Percentiles rank a stretch among this genome's conserved stretches.
Evolutionary conservation across 495 filamentous ascomycete genomes (phyloP).

Genomic region (Glarea lozoyensis): DNA sequence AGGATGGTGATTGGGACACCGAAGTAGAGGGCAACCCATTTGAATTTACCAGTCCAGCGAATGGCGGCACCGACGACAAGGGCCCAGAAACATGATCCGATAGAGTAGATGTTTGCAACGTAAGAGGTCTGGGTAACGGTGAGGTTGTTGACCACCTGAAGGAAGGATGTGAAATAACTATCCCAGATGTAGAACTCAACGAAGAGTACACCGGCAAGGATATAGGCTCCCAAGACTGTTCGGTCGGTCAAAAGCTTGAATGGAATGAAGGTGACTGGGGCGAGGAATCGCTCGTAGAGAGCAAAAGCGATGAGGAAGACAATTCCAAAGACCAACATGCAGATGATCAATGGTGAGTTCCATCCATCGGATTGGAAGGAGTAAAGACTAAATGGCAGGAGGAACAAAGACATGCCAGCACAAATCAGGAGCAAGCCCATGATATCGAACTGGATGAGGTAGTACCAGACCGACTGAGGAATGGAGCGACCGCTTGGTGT

Average conservation of each 20-base stretch:
- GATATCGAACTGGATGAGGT: slow-evolving; percentile 54
- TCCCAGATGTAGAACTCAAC: slow-evolving; percentile 48
- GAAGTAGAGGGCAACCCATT: slow-evolving; percentile 46
- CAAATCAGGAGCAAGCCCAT: slow-evolving; percentile 50
- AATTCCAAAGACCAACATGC: slow-evolving; percentile 48
- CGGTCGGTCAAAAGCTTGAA: slow-evolving; percentile 53
- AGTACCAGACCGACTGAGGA: slow-evolving; percentile 40
- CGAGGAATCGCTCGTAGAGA: slow-evolving; percentile 47
- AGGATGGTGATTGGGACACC: slow-evolving; percentile 53
- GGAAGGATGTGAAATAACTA: slow-evolving; percentile 53
- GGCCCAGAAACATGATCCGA: slow-evolving; percentile 59
- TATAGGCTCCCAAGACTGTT: slow-evolving; percentile 36
- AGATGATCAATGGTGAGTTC: slow-evolving; percentile 43
- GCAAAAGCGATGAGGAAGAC: slow-evolving; percentile 46
- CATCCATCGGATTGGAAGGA: slow-evolving; percentile 37
- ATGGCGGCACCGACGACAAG: slow-evolving; percentile 45
- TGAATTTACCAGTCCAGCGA: slow-evolving; percentile 43
- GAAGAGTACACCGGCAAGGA: background rate
- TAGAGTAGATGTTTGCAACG: slow-evolving; percentile 57
- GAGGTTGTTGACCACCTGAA: slow-evolving; percentile 55
- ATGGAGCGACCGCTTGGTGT: slow-evolving; percentile 37
- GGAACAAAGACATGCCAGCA: slow-evolving; percentile 51
- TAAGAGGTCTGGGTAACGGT: slow-evolving; percentile 49
- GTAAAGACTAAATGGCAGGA: slow-evolving; percentile 52
- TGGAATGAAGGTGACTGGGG: slow-evolving; percentile 49